These are phyloP conservation scores for Diaporthe caulivora DNA, from an alignment of 2,329 filamentous ascomycete genomes.

Conservation along the genomic window DNA sequence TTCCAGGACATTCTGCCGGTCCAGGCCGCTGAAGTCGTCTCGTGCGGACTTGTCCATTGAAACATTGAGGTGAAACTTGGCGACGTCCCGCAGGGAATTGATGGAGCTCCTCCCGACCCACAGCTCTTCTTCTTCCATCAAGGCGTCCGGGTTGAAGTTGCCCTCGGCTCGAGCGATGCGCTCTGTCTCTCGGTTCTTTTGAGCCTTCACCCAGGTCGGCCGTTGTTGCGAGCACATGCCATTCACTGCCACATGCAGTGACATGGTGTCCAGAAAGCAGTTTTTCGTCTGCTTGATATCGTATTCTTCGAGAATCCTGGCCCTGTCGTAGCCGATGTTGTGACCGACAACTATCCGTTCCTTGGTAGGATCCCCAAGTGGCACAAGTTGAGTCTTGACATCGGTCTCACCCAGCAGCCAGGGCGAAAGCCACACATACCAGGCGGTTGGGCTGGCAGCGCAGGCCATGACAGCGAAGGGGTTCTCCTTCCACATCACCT, in stretches of 20 bases:
- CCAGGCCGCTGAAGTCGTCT: constrained; percentile 87
- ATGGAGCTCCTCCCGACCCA: constrained; percentile 96
- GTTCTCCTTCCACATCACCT: constrained; percentile 95
- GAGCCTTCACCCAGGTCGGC: constrained; percentile 97
- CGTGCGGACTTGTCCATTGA: constrained; percentile 90
- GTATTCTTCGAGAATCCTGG: constrained; percentile 91
- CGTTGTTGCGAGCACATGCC: constrained; percentile 98
- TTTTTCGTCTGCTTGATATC: constrained; percentile 84
- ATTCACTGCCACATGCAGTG: constrained; percentile 95
- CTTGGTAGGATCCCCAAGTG: constrained; percentile 81
- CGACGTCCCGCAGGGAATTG: constrained; percentile 95
- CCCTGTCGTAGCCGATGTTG: constrained; percentile 95
- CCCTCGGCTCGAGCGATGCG: constrained; percentile 80
- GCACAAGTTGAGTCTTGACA: constrained; percentile 83
- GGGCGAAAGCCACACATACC: constrained; percentile 98
- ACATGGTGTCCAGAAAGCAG: constrained; percentile 97
- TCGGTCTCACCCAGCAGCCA: constrained; percentile 90
- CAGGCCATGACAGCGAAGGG: constrained; percentile 97
- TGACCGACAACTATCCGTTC: constrained; percentile 89
- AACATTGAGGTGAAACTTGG: constrained; percentile 93
- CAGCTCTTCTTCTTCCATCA: constrained; percentile 92
- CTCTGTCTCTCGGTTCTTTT: constrained; percentile 89
- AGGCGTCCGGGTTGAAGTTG: constrained; percentile 75
- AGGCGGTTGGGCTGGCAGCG: constrained; percentile 87
- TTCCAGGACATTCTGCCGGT: constrained; percentile 75